These are phyloP conservation scores for Jasminum sambac DNA, from an alignment of 257 asterid genomes.

Conservation along the genomic window DNA sequence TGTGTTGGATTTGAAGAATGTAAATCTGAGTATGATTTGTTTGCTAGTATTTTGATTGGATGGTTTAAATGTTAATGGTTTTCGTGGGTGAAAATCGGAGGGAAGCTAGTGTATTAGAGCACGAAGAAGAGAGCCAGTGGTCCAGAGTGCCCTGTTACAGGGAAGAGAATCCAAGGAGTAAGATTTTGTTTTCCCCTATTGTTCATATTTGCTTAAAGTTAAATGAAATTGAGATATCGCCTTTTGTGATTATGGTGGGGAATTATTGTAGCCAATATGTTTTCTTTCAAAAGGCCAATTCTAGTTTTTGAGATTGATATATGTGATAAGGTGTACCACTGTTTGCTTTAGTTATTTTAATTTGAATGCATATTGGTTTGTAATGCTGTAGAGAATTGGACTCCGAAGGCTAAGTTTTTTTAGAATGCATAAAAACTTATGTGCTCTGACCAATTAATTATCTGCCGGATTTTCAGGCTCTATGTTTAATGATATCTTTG, in stretches of 20 bases:
- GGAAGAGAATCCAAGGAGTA: slow-evolving; percentile 88
- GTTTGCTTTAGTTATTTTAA: background rate
- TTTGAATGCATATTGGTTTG: background rate
- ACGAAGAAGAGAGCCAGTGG: slow-evolving; percentile 83
- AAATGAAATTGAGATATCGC: background rate
- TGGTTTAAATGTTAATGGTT: slow-evolving; percentile 1
- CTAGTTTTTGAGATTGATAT: background rate
- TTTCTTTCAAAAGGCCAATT: background rate
- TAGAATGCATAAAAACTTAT: too few relatives aligned
- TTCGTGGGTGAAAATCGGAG: slow-evolving; percentile 42
- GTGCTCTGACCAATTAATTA: background rate
- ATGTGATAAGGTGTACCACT: background rate
- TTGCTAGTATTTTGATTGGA: background rate
- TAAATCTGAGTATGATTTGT: background rate
- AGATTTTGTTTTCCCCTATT: background rate
- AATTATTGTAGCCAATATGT: background rate
- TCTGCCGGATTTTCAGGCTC: background rate
- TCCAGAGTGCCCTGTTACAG: slow-evolving; percentile 82
- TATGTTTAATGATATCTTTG: background rate
- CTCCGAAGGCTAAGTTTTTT: too few relatives aligned
- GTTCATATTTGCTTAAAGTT: background rate
- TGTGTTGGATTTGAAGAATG: background rate
- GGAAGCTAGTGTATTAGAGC: slow-evolving; percentile 71
- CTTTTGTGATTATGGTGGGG: background rate
- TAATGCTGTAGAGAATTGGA: too few relatives aligned